Evolutionary conservation across 176 grass and related monocot species (phyloP), one percentile per base, ranked within the genome.

Genomic region (Musa beccarii): DNA sequence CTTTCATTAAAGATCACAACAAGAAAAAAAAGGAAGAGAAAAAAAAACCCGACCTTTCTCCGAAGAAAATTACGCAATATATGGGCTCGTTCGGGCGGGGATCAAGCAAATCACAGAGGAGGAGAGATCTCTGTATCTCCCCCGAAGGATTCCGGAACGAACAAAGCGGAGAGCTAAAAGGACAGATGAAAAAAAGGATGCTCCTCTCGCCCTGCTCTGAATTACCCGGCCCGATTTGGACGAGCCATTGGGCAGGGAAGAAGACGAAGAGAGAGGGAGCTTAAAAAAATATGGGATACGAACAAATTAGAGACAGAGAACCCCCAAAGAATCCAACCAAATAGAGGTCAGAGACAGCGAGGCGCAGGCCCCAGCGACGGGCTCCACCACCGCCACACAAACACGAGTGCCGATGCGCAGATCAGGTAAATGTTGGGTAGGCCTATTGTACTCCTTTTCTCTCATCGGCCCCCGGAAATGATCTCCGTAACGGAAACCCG

Each of bases 281-380:
- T 10, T 29, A 68, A 43, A 43, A 43, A 9, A 68, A 68, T 14
- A 25, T 7, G 12, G n/a, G 11, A 66, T 34, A 68, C 25, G 34
- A 68, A 68, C 65, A 68, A 68, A 68, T 34, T 1, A 43, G 65
- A 8, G 65, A 22, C 65, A 43, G 65, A 34, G 65, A 16, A 68
- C 25, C 65, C 65, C 15, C 34, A 6, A 68, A 68, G 65, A 68
- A 68, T 68, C 65, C 65, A 68, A 68, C 65, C 28, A 34, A 68
- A 43, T 22, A 68, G 65, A 68, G 65, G 26, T 68, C 65, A 68
- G 26, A 13, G 65, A 68, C 65, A 68, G 65, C 65, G 65, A 68
- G 65, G 26, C 65, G 26, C 65, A 1, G 65, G 65, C 6, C 65
- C 65, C 65, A 43, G 4, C 65, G 13, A 11, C 34, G 65, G 65